Evolutionary conservation across 2,329 filamentous ascomycete genomes (phyloP), one percentile per base, ranked within the genome.

Genomic region (Oidium heveae): DNA sequence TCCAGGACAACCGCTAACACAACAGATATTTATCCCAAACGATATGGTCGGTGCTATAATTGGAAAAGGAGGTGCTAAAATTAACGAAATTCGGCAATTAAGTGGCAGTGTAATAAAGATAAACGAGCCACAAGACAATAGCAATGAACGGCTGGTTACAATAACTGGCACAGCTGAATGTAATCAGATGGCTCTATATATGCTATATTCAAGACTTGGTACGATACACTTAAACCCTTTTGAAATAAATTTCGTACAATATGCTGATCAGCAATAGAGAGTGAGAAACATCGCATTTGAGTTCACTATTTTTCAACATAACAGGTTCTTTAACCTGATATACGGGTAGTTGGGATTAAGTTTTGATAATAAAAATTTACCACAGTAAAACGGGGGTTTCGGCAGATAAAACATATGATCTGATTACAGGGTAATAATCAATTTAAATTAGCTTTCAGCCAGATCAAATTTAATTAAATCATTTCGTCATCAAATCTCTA

Each of bases 21-120:
- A 98, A 69, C 91, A 98, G 69, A 98, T 98, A 61, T 98, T 84
- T 71, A 98, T 98, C 63, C 91, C 91, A 56, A 98, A 98, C 66
- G 91, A 98, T 65, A 96, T 98, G 91, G 91, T 98, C 54, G 91
- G 91, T 59, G 91, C 91, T 55, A 98, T 98, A 63, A 98, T 98
- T 63, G 91, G 91, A 64, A 98, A 98, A 71, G 91, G 91, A 58
- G 91, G 91, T 59, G 85, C 87, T 55, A 98, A 98, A 77, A 98
- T 98, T 74, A 98, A 98, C 66, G 91, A 98, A 70, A 98, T 98
- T 60, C 81, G 91, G 61, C 87, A 95, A 68, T 80, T 98, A 63
- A 93, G 85, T 67, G 91, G 89, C 61, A 96, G 89, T 70, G 88
- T 98, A 50, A 96, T 98, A 69, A 98, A 98, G 74, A 98, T 98